These are phyloP conservation scores for carrot (Daucus carota) DNA, from an alignment of 129 eudicot genomes.

Conservation along the genomic window DH1_v3.0 NC_030387.2:34537501-34538000, in stretches of 20 bases:
- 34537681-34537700: neutral
- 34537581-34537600: neutral
- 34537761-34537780: constrained; percentile 11
- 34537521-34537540: neutral
- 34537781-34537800: neutral
- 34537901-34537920: neutral
- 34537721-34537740: constrained; percentile 5
- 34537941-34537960: constrained; percentile 61
- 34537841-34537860: neutral
- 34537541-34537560: neutral
- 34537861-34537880: neutral
- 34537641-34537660: neutral
- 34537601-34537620: neutral
- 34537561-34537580: constrained; percentile 1
- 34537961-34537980: constrained; percentile 72
- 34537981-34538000: constrained; percentile 49
- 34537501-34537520: neutral
- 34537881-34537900: neutral
- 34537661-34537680: neutral
- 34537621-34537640: constrained; percentile 6
- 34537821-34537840: neutral
- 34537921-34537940: constrained; percentile 38
- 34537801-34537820: neutral
- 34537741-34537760: constrained; percentile 2
- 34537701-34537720: neutral